phyloP scores from a whole-genome alignment of 2,329 filamentous ascomycete genomes.

The Colletotrichum godetiae region DNA sequence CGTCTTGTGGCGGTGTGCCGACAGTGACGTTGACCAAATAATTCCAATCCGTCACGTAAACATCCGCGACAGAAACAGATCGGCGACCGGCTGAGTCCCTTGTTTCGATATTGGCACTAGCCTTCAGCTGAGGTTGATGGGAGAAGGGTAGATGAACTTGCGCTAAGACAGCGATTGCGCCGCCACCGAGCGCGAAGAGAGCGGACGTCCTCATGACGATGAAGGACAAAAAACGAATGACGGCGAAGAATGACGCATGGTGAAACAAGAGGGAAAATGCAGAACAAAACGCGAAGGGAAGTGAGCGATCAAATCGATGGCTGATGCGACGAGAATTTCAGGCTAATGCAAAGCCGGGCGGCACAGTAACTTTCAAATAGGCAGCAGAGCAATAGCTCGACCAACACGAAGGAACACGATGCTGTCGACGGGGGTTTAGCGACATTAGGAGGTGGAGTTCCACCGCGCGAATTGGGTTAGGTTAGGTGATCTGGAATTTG shows the following conservation, averaged over 20 bases:
- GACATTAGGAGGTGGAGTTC: constrained; percentile 19
- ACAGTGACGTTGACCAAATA: constrained; percentile 30
- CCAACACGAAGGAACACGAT: neutral
- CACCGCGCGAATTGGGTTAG: neutral
- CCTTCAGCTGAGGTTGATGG: neutral
- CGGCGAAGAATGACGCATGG: neutral
- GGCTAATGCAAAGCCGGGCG: neutral
- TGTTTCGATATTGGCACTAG: neutral
- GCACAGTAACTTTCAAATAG: constrained; percentile 11
- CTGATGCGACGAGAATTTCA: neutral
- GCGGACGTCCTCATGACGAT: constrained; percentile 11
- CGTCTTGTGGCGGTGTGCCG: constrained; percentile 27
- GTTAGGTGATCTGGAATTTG: neutral
- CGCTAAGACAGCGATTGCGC: constrained; percentile 2
- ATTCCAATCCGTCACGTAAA: neutral
- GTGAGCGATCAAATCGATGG: neutral
- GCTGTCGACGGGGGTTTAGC: constrained; percentile 13
- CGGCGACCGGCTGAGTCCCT: neutral
- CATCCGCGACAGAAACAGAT: neutral
- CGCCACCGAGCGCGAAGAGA: neutral
- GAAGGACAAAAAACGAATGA: neutral
- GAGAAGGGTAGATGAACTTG: constrained; percentile 18
- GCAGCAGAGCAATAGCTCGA: constrained; percentile 7
- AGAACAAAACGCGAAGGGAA: neutral
- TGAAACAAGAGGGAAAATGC: neutral